Evolutionary conservation across 2,329 filamentous ascomycete species (phyloP).

Genomic region (Aspergillus ibericus): DNA sequence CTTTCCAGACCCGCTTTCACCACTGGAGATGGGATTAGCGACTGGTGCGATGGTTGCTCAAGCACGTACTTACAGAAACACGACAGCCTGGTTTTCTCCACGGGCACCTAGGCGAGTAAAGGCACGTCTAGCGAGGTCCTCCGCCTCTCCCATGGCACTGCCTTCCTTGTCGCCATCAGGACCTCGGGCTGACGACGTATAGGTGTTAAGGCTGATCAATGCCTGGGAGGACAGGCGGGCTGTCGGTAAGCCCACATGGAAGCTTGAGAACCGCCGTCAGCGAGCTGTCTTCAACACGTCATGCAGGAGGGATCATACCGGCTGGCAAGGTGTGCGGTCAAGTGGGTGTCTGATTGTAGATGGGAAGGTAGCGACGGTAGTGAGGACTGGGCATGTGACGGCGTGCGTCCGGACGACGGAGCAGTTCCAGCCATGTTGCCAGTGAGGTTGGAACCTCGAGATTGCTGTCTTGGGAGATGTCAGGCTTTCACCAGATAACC

Average conservation of each 20-base stretch:
- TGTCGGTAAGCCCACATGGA: constrained; percentile 86
- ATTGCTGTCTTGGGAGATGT: constrained; percentile 1
- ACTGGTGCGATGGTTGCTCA: not conserved
- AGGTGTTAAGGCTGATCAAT: constrained; percentile 90
- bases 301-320: constrained; percentile 34
- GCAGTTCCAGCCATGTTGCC: constrained; percentile 42
- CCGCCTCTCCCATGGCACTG: constrained; percentile 86
- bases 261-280: constrained; percentile 65
- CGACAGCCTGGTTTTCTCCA: constrained; percentile 87
- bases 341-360: constrained; percentile 53
- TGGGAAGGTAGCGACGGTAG: constrained; percentile 82
- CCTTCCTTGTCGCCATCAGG: constrained; percentile 89
- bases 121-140: constrained; percentile 84
- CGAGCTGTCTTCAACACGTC: not conserved
- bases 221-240: constrained; percentile 88
- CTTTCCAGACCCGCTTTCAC: constrained; percentile 94
- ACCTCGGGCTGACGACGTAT: constrained; percentile 82
- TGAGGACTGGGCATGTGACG: constrained; percentile 75
- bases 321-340: constrained; percentile 53
- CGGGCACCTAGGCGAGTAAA: constrained; percentile 82
- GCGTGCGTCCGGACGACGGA: constrained; percentile 43
- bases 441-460: constrained; percentile 14
- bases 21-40: constrained; percentile 55
- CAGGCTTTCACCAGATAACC: not conserved
- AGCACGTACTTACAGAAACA: constrained; percentile 74